Evolutionary conservation across 148 eudicot species (phyloP).

Genomic region (Rhododendron ovatum): DNA sequence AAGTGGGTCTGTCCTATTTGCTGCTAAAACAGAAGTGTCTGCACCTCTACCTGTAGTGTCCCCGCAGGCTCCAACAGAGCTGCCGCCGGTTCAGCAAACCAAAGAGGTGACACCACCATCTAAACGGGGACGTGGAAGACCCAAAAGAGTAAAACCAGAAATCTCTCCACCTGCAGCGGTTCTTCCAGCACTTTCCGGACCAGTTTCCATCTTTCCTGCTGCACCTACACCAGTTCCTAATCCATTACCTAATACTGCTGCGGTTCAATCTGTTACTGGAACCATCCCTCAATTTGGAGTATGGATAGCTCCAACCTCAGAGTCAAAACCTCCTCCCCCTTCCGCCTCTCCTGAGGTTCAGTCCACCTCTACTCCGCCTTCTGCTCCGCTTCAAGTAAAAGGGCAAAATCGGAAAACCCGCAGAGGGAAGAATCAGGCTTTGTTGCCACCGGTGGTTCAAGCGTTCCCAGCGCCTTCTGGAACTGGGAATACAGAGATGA

Average conservation of each 20-base stretch:
- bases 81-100: slow-evolving; percentile 25
- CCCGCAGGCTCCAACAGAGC: slow-evolving; percentile 25
- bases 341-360: slow-evolving; percentile 33
- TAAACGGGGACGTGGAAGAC: slow-evolving; percentile 94
- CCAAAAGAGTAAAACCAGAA: slow-evolving; percentile 41
- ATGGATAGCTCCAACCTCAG: slow-evolving; percentile 28
- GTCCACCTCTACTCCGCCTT: slow-evolving; percentile 21
- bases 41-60: slow-evolving; percentile 16
- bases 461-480: slow-evolving; percentile 29
- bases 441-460: slow-evolving; percentile 28
- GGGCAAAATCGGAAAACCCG: slow-evolving; percentile 56
- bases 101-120: slow-evolving; percentile 52
- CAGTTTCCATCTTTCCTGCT: slow-evolving; percentile 16
- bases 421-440: slow-evolving; percentile 53
- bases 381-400: slow-evolving; percentile 24
- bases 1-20: slow-evolving; percentile 20
- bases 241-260: slow-evolving; percentile 20
- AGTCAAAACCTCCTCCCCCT: slow-evolving; percentile 27
- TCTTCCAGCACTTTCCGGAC: slow-evolving; percentile 25
- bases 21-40: slow-evolving; percentile 32
- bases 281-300: slow-evolving; percentile 28
- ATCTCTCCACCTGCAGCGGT: slow-evolving; percentile 28
- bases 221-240: slow-evolving; percentile 18
- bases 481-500: slow-evolving; percentile 24
- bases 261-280: slow-evolving; percentile 29